These are phyloP conservation scores for Anastatica hierochuntica DNA, from an alignment of 345 rosid genomes.

Conservation along the genomic window DNA sequence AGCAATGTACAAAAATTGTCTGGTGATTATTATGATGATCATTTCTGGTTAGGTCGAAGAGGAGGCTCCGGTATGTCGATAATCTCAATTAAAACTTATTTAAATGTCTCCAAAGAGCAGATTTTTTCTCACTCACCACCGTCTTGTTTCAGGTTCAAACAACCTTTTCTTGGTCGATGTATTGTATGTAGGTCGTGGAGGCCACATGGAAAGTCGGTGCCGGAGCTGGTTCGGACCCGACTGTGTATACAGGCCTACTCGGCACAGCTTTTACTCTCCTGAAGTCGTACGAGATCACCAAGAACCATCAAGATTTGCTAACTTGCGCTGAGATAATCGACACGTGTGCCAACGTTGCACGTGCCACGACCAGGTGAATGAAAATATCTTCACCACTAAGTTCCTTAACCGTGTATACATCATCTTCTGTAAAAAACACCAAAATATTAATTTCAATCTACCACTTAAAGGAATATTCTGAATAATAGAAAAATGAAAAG, in stretches of 20 bases:
- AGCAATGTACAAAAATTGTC: too few relatives aligned
- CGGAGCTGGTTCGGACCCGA: conserved; percentile 40
- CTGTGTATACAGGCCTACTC: conserved; percentile 58
- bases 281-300: conserved; percentile 66
- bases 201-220: conserved; percentile 42
- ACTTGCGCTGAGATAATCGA: conserved; percentile 56
- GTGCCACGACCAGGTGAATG: conserved; percentile 51
- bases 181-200: conserved; percentile 39
- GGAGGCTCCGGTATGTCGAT: too few relatives aligned
- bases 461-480: neutral
- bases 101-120: too few relatives aligned
- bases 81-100: too few relatives aligned
- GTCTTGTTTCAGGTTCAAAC: too few relatives aligned
- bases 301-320: conserved; percentile 42
- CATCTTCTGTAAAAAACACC: neutral
- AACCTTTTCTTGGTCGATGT: neutral
- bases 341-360: conserved; percentile 40
- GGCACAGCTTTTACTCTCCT: conserved; percentile 78
- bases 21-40: too few relatives aligned
- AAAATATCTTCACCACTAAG: neutral
- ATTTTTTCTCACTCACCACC: too few relatives aligned
- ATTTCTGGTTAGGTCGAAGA: too few relatives aligned
- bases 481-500: too few relatives aligned
- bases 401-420: neutral
- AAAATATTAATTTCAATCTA: too few relatives aligned